These are phyloP conservation scores for Xylaria curta DNA, from an alignment of 495 filamentous ascomycete species.

Conservation along the genomic window DNA sequence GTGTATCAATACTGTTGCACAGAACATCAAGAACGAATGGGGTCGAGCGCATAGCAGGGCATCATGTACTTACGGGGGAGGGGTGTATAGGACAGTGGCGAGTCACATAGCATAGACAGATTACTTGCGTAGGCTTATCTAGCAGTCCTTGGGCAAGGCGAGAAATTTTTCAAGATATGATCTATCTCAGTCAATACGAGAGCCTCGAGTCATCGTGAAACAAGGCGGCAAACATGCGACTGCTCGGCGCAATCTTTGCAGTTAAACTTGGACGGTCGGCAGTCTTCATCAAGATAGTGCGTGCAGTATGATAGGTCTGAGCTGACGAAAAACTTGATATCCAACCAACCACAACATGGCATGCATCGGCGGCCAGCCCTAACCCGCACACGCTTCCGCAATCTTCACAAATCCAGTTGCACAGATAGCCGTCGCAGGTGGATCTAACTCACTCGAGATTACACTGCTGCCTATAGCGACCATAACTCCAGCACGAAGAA, in stretches of 20 bases:
- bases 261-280: neutral
- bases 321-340: slow-evolving; percentile 1
- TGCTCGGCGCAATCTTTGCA: neutral
- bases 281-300: neutral
- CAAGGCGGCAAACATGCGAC: slow-evolving; percentile 4
- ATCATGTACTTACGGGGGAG: neutral
- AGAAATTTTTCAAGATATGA: neutral
- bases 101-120: neutral
- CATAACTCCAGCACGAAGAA: neutral
- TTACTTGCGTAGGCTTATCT: neutral
- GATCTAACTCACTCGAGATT: slow-evolving; percentile 6
- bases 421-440: neutral
- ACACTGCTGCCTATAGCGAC: slow-evolving; percentile 12
- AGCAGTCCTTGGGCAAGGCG: neutral
- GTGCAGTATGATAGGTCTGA: slow-evolving; percentile 13
- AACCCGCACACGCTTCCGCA: slow-evolving; percentile 15
- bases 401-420: slow-evolving; percentile 16
- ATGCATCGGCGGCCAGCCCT: slow-evolving; percentile 17
- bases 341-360: slow-evolving; percentile 11
- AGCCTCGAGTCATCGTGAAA: slow-evolving; percentile 15
- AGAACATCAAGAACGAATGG: neutral
- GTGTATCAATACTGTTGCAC: neutral
- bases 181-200: neutral
- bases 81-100: neutral
- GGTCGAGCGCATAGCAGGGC: neutral